Evolutionary conservation across 2,329 filamentous ascomycete genomes (phyloP).

Genomic region (Colletotrichum cuscutae): DNA sequence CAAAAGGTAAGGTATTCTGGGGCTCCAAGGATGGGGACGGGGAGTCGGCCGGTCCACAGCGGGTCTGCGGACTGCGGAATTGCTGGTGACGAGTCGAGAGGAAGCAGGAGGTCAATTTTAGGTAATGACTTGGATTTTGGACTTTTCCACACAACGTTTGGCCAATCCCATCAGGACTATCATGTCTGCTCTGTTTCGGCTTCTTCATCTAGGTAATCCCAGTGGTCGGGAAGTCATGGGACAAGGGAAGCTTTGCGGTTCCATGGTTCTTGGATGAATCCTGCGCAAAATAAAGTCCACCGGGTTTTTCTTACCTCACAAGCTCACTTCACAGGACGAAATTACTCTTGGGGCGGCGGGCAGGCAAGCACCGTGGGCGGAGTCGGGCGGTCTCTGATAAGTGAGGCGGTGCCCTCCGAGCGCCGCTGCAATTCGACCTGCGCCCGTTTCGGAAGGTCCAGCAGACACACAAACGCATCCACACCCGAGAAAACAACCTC

Average conservation of each 20-base stretch:
- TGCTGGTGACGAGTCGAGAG: neutral
- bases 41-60: slow-evolving; percentile 5
- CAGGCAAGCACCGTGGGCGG: neutral
- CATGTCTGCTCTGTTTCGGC: slow-evolving; percentile 15
- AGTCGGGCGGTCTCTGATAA: slow-evolving; percentile 16
- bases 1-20: slow-evolving; percentile 13
- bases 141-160: neutral
- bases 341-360: neutral
- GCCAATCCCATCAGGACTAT: slow-evolving; percentile 8
- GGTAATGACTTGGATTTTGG: neutral
- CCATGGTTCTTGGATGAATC: slow-evolving; percentile 2
- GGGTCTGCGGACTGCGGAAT: neutral
- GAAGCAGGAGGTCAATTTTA: neutral
- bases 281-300: neutral
- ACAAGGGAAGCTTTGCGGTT: slow-evolving; percentile 6
- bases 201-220: neutral
- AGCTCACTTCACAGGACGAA: neutral
- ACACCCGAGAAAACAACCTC: slow-evolving; percentile 1
- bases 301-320: neutral
- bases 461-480: neutral
- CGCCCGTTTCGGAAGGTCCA: slow-evolving; percentile 28
- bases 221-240: neutral
- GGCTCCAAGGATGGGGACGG: slow-evolving; percentile 15
- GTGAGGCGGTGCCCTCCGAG: slow-evolving; percentile 26
- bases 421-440: slow-evolving; percentile 4